These are phyloP conservation scores for Colletotrichum zoysiae DNA, from an alignment of 2,329 filamentous ascomycete species.

Conservation along the genomic window DNA sequence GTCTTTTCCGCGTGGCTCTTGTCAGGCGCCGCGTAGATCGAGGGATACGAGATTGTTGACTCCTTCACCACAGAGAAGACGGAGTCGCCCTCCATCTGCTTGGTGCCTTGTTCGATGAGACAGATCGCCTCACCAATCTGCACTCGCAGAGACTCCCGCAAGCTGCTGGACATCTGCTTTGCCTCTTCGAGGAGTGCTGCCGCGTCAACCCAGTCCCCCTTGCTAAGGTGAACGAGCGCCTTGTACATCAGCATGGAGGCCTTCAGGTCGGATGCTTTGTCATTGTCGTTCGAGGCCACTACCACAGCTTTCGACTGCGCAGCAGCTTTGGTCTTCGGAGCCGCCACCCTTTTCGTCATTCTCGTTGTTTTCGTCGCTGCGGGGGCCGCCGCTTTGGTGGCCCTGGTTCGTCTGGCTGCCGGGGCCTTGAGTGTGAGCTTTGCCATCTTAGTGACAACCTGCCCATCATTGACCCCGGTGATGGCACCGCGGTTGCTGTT, in stretches of 20 bases:
- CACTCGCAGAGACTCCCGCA: constrained; percentile 58
- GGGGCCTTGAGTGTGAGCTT: constrained; percentile 49
- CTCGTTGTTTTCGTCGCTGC: constrained; percentile 26
- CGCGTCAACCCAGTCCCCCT: constrained; percentile 70
- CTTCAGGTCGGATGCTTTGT: constrained; percentile 49
- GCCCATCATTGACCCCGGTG: constrained; percentile 39
- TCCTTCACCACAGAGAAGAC: constrained; percentile 92
- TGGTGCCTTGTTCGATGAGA: constrained; percentile 75
- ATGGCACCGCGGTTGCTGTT: constrained; percentile 26
- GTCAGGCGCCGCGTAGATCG: constrained; percentile 64
- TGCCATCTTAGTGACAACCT: constrained; percentile 55
- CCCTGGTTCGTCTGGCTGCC: constrained; percentile 28
- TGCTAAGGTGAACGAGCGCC: constrained; percentile 60
- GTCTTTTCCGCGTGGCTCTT: constrained; percentile 53
- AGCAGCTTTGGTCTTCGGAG: constrained; percentile 46
- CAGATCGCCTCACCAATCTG: constrained; percentile 76
- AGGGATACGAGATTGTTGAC: constrained; percentile 89
- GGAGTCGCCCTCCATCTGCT: constrained; percentile 81
- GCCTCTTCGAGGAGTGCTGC: constrained; percentile 66
- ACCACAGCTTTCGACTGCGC: constrained; percentile 40
- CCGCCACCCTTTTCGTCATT: constrained; percentile 35
- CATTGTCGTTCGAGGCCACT: constrained; percentile 6
- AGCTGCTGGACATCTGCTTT: constrained; percentile 57
- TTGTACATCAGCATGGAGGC: constrained; percentile 57
- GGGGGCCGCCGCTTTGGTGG: constrained; percentile 43